phyloP scores from a whole-genome alignment of 2,329 filamentous ascomycete species.

The Sporothrix inflata region DNA sequence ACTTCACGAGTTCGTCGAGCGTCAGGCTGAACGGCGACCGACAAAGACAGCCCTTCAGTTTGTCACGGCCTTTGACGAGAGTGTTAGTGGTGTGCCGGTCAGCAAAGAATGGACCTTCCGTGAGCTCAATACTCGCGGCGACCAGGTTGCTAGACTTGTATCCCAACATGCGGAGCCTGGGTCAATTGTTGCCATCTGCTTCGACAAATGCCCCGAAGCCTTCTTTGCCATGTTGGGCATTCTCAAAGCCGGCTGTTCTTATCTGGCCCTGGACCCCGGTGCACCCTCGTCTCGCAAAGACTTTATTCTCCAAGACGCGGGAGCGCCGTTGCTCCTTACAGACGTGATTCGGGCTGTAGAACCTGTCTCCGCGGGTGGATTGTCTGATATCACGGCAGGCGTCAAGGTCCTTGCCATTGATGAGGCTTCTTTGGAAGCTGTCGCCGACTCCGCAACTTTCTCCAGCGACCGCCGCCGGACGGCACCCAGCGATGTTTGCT shows the following conservation, averaged over 20 bases:
- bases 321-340: constrained; percentile 65
- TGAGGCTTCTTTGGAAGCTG: constrained; percentile 39
- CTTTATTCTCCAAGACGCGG: constrained; percentile 78
- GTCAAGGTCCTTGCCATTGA: constrained; percentile 43
- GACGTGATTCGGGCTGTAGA: constrained; percentile 39
- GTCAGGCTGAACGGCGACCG: constrained; percentile 59
- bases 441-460: neutral
- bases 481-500: constrained; percentile 64
- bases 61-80: constrained; percentile 58
- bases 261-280: constrained; percentile 76
- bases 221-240: constrained; percentile 82
- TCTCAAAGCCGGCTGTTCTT: constrained; percentile 79
- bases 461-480: neutral
- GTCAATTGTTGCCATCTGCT: constrained; percentile 73
- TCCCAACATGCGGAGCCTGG: constrained; percentile 55
- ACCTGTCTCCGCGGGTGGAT: constrained; percentile 4
- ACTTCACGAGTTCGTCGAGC: constrained; percentile 79
- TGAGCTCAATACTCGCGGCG: constrained; percentile 72
- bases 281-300: constrained; percentile 73
- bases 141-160: constrained; percentile 71
- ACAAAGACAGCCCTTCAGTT: constrained; percentile 75
- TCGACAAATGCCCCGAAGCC: constrained; percentile 82
- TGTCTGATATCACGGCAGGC: constrained; percentile 42
- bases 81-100: constrained; percentile 41
- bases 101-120: constrained; percentile 71